Percentiles rank a stretch among this genome's conserved stretches.
phyloP scores from a whole-genome alignment of 2,329 filamentous ascomycete species.

The Septoria petroselini region DNA sequence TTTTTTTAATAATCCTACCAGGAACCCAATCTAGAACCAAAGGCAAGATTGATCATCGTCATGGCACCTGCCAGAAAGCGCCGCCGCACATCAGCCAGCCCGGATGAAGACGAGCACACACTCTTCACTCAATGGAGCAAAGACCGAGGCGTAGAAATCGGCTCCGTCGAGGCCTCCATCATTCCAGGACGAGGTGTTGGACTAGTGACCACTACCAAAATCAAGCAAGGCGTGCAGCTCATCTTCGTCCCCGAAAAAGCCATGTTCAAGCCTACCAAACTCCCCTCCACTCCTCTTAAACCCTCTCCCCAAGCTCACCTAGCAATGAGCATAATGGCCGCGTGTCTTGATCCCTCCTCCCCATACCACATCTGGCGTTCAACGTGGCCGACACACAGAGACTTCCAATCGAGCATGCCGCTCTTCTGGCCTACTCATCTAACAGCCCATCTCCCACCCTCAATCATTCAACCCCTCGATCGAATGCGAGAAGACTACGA shows the following conservation, averaged over 20 bases:
- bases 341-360: constrained; percentile 14
- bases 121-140: constrained; percentile 67
- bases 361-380: constrained; percentile 26
- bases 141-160: constrained; percentile 61
- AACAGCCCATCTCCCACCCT: constrained; percentile 41
- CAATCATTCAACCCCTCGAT: constrained; percentile 35
- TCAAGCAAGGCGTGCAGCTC: constrained; percentile 61
- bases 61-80: constrained; percentile 17
- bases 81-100: not conserved
- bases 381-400: constrained; percentile 58
- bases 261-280: constrained; percentile 58
- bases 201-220: constrained; percentile 64
- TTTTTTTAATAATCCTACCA: too few relatives aligned
- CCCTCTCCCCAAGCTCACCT: constrained; percentile 61
- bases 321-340: constrained; percentile 46
- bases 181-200: constrained; percentile 75
- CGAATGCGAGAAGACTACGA: constrained; percentile 34
- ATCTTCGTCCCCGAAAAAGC: constrained; percentile 62
- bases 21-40: too few relatives aligned
- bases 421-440: constrained; percentile 52
- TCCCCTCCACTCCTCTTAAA: not conserved
- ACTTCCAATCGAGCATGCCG: constrained; percentile 59
- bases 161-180: constrained; percentile 63
- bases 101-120: constrained; percentile 42
- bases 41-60: not conserved